Conservation (phyloP, 2,329 filamentous ascomycete species). For the Xylogone sp. region DNA sequence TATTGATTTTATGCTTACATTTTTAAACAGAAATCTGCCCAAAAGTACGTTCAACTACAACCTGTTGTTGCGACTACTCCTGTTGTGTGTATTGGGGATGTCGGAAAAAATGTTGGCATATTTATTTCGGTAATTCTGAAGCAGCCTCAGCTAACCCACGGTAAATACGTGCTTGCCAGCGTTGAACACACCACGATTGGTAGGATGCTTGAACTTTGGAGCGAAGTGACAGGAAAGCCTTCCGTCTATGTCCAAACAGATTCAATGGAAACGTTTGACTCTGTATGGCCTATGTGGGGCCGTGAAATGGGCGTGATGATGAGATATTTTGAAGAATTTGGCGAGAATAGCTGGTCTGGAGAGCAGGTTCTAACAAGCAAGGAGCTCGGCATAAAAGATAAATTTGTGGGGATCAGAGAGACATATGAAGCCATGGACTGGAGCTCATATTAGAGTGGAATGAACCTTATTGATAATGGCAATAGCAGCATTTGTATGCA, state of each 20-base stretch:
- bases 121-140: constrained; percentile 30
- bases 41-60: constrained; percentile 27
- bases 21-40: too few species aligned
- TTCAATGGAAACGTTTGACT: constrained; percentile 22
- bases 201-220: constrained; percentile 29
- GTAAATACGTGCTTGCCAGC: constrained; percentile 26
- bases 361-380: constrained; percentile 19
- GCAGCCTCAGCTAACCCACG: constrained; percentile 26
- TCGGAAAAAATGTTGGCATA: constrained; percentile 27
- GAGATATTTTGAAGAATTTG: constrained; percentile 22
- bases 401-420: too few species aligned
- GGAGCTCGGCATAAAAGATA: constrained; percentile 25
- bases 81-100: constrained; percentile 28
- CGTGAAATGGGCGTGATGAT: constrained; percentile 26
- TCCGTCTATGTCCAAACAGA: constrained; percentile 23
- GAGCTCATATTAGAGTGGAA: too few species aligned
- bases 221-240: constrained; percentile 20
- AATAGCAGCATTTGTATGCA: too few species aligned
- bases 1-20: too few species aligned
- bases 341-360: constrained; percentile 23
- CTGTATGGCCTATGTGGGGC: constrained; percentile 28
- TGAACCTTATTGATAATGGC: too few species aligned
- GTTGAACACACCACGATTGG: constrained; percentile 21
- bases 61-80: constrained; percentile 21
- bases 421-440: too few species aligned